Evolutionary conservation across 345 rosid species (phyloP), one percentile per base, ranked within the genome.

Genomic region (Eutrema japonicum): DNA sequence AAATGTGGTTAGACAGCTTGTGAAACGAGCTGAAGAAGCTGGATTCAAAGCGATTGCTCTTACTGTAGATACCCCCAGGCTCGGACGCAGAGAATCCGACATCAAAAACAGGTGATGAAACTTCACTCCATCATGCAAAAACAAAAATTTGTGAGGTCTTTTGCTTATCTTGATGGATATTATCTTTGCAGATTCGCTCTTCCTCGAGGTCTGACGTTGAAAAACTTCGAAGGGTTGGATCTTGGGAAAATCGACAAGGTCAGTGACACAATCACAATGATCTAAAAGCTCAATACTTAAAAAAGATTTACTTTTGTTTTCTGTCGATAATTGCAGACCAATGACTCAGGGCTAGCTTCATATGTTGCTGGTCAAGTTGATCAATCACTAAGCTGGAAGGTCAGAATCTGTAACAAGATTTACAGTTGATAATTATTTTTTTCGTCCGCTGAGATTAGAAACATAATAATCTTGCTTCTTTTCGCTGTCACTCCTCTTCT

Each of bases 21-120:
- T 94, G 61, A 87, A 83, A 75, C 82, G 98, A 82, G 98, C 98
- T 32, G 97, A 91, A 77, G 82, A 82, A 79, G 97, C 96, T 77
- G 97, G 97, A 52, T 94, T 91, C 79, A 91, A 87, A 84, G 97
- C 95, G 9, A 91, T 94, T 82, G 96, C 90, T 75, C 95, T 94
- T 46, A 94, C 97, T n/a, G 96, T 88, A 29, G 98, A 94, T 74
- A 91, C 96, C 56, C 98, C 98, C 42, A 83, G 88, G 81, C 96
- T 94, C 29, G 98, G 98, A 37, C 95, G 97, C 14, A 83, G 98
- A 71, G 98, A 94, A 79, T 83, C 97, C 22, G 97, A 91, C 81
- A 94, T 94, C 82, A 94, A 91, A 85, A 94, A 91, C 83, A 86
- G 96, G 98, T 91, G 16, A 80, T 66, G n/a, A 47, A 64, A 66